Conservation (phyloP, 805 yeast species). For the Ogataea nitratoaversa region DNA sequence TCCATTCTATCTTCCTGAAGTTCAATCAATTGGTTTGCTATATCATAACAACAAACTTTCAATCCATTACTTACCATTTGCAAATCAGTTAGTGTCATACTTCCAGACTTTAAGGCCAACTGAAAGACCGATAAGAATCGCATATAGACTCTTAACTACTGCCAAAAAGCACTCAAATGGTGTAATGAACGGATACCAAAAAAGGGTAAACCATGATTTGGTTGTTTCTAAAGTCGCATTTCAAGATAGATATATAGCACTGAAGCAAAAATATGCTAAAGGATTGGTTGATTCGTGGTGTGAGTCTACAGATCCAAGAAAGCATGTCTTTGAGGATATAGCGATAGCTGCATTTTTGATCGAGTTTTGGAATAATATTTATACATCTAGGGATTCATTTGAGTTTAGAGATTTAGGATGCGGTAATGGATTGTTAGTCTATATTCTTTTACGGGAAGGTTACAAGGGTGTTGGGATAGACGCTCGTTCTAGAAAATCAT, state of each 20-base stretch:
- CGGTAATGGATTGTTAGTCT: conserved; percentile 86
- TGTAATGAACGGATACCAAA: conserved; percentile 76
- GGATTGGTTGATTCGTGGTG: conserved; percentile 76
- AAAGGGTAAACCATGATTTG: conserved; percentile 82
- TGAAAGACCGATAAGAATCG: conserved; percentile 75
- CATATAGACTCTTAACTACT: conserved; percentile 73
- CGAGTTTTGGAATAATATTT: conserved; percentile 69
- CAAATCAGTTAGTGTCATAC: conserved; percentile 21
- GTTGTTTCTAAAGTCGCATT: conserved; percentile 80
- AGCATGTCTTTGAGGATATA: conserved; percentile 94
- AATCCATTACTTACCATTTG: conserved; percentile 71
- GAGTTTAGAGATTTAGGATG: conserved; percentile 90
- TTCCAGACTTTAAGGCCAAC: conserved; percentile 35
- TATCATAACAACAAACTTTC: conserved; percentile 48
- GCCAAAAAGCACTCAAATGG: conserved; percentile 83
- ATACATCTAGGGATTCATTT: conserved; percentile 37
- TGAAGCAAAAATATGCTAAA: conserved; percentile 80
- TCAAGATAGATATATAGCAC: conserved; percentile 72
- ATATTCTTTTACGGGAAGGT: conserved; percentile 75
- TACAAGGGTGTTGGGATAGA: conserved; percentile 81
- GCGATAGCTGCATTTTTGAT: conserved; percentile 93
- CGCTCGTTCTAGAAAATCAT: conserved; percentile 84
- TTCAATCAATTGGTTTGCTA: conserved; percentile 70
- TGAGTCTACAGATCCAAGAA: conserved; percentile 92
- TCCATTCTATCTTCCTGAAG: conserved; percentile 90